Conservation (phyloP, 129 eudicot species). For the Heracleum sosnowskyi region DNA sequence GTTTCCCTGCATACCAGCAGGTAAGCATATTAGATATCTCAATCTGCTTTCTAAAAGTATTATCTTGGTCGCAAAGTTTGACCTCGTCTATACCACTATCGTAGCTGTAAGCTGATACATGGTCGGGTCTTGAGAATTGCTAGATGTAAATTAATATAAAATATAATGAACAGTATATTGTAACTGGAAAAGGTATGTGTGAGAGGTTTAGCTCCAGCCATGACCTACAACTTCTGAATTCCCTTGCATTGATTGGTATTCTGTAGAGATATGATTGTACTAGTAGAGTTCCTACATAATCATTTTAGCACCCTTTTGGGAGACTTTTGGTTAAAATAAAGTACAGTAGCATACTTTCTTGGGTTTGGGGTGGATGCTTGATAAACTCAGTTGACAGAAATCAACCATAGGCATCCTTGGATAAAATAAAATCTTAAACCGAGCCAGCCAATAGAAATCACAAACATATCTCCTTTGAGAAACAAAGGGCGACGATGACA, state of each 20-base stretch:
- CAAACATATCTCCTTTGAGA: neutral
- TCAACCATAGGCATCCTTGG: neutral
- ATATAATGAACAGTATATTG: too few species aligned
- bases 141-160: neutral
- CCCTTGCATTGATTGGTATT: neutral
- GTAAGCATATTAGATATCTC: conserved; percentile 24
- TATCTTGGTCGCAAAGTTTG: neutral
- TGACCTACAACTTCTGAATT: neutral
- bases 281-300: neutral
- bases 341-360: neutral
- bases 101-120: neutral
- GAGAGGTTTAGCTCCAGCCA: neutral
- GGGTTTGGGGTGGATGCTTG: neutral
- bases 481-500: neutral
- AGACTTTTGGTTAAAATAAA: neutral
- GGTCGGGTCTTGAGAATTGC: neutral
- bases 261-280: neutral
- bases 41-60: neutral
- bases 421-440: neutral
- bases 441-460: neutral
- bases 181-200: too few species aligned
- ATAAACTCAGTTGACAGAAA: neutral
- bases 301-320: neutral
- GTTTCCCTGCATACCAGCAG: conserved; percentile 99
- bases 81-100: neutral